These are phyloP conservation scores for Starmerella sirachaensis DNA, from an alignment of 805 yeast species.

Conservation along the genomic window DNA sequence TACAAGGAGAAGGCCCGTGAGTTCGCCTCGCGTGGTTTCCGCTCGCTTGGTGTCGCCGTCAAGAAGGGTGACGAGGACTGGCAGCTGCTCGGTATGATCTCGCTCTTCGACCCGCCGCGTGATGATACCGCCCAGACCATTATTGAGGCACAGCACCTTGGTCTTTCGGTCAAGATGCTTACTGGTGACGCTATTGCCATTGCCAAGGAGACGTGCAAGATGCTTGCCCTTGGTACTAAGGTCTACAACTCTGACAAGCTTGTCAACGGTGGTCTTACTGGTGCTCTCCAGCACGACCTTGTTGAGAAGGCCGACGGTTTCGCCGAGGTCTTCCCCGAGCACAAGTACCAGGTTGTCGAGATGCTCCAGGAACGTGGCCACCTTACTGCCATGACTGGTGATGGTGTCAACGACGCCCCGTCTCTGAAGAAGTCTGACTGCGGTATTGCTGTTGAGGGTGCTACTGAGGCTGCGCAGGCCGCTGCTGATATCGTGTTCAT, in stretches of 20 bases:
- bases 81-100: slow-evolving; percentile 96
- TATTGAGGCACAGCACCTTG: slow-evolving; percentile 79
- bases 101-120: slow-evolving; percentile 98
- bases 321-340: slow-evolving; percentile 98
- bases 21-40: slow-evolving; percentile 96
- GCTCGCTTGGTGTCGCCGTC: slow-evolving; percentile 97
- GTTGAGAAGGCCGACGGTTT: slow-evolving; percentile 98
- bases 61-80: slow-evolving; percentile 98
- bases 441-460: slow-evolving; percentile 98
- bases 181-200: slow-evolving; percentile 99
- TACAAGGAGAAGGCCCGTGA: slow-evolving; percentile 95
- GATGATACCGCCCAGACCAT: slow-evolving; percentile 95
- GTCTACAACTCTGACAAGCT: slow-evolving; percentile 94
- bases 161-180: slow-evolving; percentile 93
- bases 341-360: slow-evolving; percentile 91
- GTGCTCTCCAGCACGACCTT: slow-evolving; percentile 94
- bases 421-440: slow-evolving; percentile 90
- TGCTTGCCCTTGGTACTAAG: slow-evolving; percentile 92
- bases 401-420: slow-evolving; percentile 97
- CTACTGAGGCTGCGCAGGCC: slow-evolving; percentile 93
- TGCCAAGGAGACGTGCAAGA: slow-evolving; percentile 97
- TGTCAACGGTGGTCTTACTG: slow-evolving; percentile 93
- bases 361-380: slow-evolving; percentile 91
- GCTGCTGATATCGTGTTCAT: slow-evolving; percentile 94
- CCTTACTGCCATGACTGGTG: slow-evolving; percentile 99